Conservation (phyloP, 345 rosid species). For the Populus davidiana region DNA sequence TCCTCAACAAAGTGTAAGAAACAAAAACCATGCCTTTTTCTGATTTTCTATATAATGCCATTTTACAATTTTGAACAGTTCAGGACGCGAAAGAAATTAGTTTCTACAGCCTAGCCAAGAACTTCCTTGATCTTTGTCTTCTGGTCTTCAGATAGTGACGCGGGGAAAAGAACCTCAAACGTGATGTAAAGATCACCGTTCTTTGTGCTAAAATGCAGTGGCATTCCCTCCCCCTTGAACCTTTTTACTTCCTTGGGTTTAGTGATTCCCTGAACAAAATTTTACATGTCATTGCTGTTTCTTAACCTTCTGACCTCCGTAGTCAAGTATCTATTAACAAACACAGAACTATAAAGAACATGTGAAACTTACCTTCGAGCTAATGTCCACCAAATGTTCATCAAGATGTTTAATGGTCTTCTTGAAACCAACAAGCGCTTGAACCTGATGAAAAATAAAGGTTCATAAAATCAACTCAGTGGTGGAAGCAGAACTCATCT, state of each 20-base stretch:
- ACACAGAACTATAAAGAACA: neutral
- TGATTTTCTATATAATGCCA: neutral
- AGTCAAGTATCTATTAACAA: neutral
- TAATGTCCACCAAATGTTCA: conserved; percentile 79
- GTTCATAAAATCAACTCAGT: neutral
- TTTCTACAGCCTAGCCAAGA: conserved; percentile 48
- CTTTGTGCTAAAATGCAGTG: conserved; percentile 74
- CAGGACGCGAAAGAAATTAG: neutral
- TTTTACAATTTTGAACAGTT: conserved; percentile 11
- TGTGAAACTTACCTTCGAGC: conserved; percentile 61
- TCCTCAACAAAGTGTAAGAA: neutral
- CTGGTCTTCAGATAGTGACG: conserved; percentile 72
- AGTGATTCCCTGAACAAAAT: conserved; percentile 65
- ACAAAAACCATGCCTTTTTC: conserved; percentile 2
- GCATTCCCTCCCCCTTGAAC: conserved; percentile 98
- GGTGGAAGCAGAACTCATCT: neutral
- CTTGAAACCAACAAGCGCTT: conserved; percentile 98
- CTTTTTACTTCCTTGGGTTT: conserved; percentile 89
- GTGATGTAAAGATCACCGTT: conserved; percentile 84
- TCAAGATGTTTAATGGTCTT: conserved; percentile 91
- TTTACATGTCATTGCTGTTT: neutral
- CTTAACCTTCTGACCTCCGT: neutral
- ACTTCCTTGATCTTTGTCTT: conserved; percentile 69
- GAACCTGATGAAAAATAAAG: conserved; percentile 45
- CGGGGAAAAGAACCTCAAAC: conserved; percentile 89